Base-by-base conservation (phyloP, 139 green algal genomes). In the Closterium sp. region DNA sequence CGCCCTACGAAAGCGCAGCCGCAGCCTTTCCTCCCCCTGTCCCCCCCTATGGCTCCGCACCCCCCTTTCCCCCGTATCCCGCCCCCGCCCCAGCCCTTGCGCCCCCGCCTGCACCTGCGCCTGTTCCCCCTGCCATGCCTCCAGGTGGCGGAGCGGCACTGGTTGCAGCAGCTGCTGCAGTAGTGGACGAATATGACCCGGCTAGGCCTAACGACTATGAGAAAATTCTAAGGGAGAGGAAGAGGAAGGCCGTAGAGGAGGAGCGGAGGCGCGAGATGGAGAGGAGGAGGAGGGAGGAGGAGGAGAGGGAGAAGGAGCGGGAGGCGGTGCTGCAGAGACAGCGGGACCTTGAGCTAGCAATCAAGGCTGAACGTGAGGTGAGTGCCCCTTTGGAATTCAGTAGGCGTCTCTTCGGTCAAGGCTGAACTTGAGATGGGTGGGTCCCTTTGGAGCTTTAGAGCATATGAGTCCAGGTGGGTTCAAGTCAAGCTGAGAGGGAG, bases 201-300 rank as follows among this genome's bases (percentile, higher is more conserved):
- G 95, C 95, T 23, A 94, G 94, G 16, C 97, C 97, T 10, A 98
- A 99, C 87, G 97, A 98, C 90, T 99, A 99, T 86, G 96, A 98
- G 31, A 95, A 95, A 34, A 94, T 97, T 35, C 92, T 84, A 30
- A 89, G 38, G 34, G 34, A 94, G 92, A 89, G 91, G 34, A 89
- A 88, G 91, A 31, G 92, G 64, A 35, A 31, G 33, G 33, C 33
- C 7, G 31, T 21, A 4, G 38, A 96, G n/a, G 96, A 97, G 2
- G 97, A 98, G 89, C 87, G 90, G 84, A 96, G 97, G 90, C 94
- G 94, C 33, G 95, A 96, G 88, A 93, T 95, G 64, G 93, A 97
- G 93, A 96, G 97, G 38, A 84, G 90, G 84, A 87, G 96, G 43
- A 91, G 92, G n/a, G 94, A 97, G 88, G 88, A 94, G 90, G 91